Percentiles rank a stretch among this genome's conserved stretches.
Conservation (phyloP, 805 yeast species). For the Candida wancherniae region DNA sequence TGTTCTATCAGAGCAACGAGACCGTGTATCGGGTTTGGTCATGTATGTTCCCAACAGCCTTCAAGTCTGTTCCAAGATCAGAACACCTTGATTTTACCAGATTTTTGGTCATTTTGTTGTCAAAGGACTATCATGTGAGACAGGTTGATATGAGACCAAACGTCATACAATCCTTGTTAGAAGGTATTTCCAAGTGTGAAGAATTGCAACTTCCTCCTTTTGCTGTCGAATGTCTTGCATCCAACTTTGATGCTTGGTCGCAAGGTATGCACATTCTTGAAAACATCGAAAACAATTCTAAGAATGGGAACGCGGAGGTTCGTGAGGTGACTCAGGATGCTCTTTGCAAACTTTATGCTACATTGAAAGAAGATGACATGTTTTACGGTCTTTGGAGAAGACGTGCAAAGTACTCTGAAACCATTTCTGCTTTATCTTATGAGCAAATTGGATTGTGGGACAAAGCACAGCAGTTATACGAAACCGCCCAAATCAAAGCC, state of each 20-base stretch:
- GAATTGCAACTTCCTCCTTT: constrained; percentile 88
- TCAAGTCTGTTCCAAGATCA: constrained; percentile 65
- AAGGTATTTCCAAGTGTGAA: constrained; percentile 73
- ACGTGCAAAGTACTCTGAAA: constrained; percentile 89
- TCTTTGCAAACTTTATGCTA: constrained; percentile 79
- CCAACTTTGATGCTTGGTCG: constrained; percentile 87
- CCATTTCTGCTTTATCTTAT: constrained; percentile 86
- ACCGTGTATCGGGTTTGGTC: constrained; percentile 84
- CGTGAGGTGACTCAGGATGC: constrained; percentile 88
- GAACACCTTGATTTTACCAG: constrained; percentile 84
- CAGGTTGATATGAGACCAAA: constrained; percentile 85
- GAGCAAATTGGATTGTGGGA: constrained; percentile 97
- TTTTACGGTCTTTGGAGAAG: constrained; percentile 98
- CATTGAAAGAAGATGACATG: constrained; percentile 91
- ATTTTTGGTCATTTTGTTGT: constrained; percentile 67
- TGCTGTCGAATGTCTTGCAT: constrained; percentile 80
- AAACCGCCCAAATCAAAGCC: constrained; percentile 94
- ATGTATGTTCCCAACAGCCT: constrained; percentile 75
- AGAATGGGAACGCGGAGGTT: constrained; percentile 66
- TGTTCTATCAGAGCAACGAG: constrained; percentile 76
- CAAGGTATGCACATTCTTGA: constrained; percentile 83
- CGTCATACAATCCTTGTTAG: constrained; percentile 77
- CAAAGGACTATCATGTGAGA: constrained; percentile 89
- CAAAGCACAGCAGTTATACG: constrained; percentile 88
- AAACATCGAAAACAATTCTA: constrained; percentile 51